A percentile compares a stretch with the other conserved stretches of the same genome.
These are phyloP conservation scores for Ogataea haglerorum DNA, from an alignment of 805 yeast species.

Conservation along the genomic window DNA sequence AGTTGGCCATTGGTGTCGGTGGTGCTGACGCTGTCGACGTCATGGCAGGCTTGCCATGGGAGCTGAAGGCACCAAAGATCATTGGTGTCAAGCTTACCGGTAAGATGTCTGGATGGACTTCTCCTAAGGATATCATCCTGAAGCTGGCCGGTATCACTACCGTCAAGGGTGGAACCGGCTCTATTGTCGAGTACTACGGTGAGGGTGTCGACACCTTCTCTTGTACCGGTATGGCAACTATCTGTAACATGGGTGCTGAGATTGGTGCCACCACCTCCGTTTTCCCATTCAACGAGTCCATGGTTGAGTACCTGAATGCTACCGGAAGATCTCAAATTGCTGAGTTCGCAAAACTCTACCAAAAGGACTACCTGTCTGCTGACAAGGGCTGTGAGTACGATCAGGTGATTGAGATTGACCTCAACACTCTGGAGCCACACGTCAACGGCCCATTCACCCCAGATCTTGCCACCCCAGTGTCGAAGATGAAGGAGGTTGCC, in stretches of 20 bases:
- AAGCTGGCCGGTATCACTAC: conserved; percentile 92
- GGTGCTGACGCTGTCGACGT: conserved; percentile 99
- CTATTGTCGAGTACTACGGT: conserved; percentile 94
- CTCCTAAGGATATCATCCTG: conserved; percentile 94
- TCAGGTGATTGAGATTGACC: conserved; percentile 84
- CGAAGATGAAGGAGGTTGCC: conserved; percentile 73
- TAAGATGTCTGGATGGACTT: conserved; percentile 88
- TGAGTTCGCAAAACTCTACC: conserved; percentile 54
- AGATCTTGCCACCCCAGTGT: conserved; percentile 90
- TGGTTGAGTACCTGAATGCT: conserved; percentile 62
- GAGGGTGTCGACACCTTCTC: conserved; percentile 90
- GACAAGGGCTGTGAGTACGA: conserved; percentile 91
- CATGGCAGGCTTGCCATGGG: conserved; percentile 94
- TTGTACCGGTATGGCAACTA: conserved; percentile 99
- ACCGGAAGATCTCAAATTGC: conserved; percentile 85
- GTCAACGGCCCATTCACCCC: conserved; percentile 99
- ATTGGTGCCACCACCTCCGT: conserved; percentile 98
- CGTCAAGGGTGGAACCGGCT: conserved; percentile 98
- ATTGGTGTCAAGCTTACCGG: conserved; percentile 95
- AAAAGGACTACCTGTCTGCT: conserved; percentile 61
- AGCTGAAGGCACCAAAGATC: conserved; percentile 93
- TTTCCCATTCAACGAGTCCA: conserved; percentile 75
- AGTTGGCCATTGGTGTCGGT: conserved; percentile 98
- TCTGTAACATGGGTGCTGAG: conserved; percentile 99
- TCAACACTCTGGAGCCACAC: conserved; percentile 86